A percentile compares a stretch with the other conserved stretches of the same genome.
These are phyloP conservation scores for Cladosporium velox DNA, from an alignment of 2,329 filamentous ascomycete species.

Conservation along the genomic window DNA sequence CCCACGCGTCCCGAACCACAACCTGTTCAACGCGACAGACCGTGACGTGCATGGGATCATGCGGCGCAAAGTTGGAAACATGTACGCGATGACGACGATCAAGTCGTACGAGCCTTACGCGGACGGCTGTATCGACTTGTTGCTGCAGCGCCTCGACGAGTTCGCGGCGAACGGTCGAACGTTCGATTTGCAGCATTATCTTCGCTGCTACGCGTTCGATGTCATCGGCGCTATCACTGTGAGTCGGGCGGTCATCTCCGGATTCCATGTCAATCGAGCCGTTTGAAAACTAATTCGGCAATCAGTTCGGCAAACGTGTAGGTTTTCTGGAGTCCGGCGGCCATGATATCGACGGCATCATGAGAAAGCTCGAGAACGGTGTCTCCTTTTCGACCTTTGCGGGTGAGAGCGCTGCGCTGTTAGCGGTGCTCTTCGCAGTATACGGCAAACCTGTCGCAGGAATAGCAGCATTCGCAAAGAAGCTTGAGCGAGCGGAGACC, in stretches of 20 bases:
- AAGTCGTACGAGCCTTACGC: slow-evolving; percentile 30
- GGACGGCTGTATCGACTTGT: slow-evolving; percentile 24
- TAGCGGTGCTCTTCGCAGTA: neutral
- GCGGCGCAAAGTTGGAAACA: slow-evolving; percentile 26
- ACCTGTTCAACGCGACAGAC: neutral
- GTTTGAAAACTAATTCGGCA: neutral
- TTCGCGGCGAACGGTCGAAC: slow-evolving; percentile 20
- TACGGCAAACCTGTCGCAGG: neutral
- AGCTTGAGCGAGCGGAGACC: neutral
- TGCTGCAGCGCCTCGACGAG: slow-evolving; percentile 23
- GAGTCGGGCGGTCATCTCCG: slow-evolving; percentile 34
- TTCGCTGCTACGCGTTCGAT: slow-evolving; percentile 45
- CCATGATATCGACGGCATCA: neutral
- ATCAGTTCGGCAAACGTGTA: neutral
- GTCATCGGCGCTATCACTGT: slow-evolving; percentile 43
- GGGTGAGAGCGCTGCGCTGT: neutral
- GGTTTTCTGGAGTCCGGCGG: neutral
- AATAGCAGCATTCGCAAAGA: neutral
- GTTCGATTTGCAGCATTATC: slow-evolving; percentile 28
- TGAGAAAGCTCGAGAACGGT: neutral
- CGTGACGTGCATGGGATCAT: neutral
- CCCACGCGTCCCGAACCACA: neutral
- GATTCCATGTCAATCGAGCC: slow-evolving; percentile 18
- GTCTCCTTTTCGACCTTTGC: neutral
- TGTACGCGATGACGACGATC: slow-evolving; percentile 31